Base-by-base conservation (phyloP, 768 basidiomycete genomes). In the Crassisporium funariophilum region DNA sequence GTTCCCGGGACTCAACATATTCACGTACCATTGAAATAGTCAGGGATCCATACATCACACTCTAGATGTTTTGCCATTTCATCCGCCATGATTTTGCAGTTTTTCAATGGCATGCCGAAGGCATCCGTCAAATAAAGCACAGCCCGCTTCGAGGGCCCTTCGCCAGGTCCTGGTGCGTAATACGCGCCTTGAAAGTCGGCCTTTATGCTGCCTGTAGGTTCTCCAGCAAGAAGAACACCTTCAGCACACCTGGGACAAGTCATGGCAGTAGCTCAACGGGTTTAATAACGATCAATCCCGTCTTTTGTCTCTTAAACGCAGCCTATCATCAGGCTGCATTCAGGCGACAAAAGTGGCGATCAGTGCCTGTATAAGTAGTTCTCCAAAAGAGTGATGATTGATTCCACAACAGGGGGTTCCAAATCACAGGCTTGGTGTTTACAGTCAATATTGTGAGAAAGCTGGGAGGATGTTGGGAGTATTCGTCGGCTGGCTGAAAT, bases 1-100 rank as follows among this genome's bases (percentile, higher is more conserved):
- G 21, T 7, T 13, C 12, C 19, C 17, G 38, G 13, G 17, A 35
- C 4, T 27, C 7, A 41, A 10, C 21, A 16, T 25, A 24, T 35
- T 38, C 13, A 56, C 66, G 36, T 43, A 78, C 82, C 83, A 49
- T 69, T 59, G 53, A 83, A 85, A 38, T 81, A 60, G 62, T 86
- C 81, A 7, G 83, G 83, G 13, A 82, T 69, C 76, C 79, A 85
- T 13, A 83, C 82, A 53, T 85, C 83, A 50, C 82, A 79, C 13
- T 68, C 63, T 21, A 84, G 55, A 13, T 63, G 54, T 46, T 72
- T 63, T 6, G 81, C 71, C 17, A 83, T 57, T 20, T 69, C 64
- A 60, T 85, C 82, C 1, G 82, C 82, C 4, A 84, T 65, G 46
- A 86, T 70, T 54, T 79, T 81, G 50, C 64, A 69, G 52, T 84